These are phyloP conservation scores for Penicillium sp. DNA, from an alignment of 2,329 filamentous ascomycete genomes.

Conservation along the genomic window DNA sequence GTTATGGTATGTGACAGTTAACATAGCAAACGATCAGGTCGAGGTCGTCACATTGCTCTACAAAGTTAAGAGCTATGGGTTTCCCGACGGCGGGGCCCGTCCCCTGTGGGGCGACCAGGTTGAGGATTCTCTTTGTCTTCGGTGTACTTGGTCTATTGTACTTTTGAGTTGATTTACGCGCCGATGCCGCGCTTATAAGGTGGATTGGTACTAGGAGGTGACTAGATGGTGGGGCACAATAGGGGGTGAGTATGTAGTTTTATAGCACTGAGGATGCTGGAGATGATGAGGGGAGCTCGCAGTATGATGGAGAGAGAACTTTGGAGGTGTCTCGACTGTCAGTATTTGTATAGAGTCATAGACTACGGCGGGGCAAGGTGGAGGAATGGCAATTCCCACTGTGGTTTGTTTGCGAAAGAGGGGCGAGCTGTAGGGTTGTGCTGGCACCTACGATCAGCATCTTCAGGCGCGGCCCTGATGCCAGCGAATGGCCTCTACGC, in stretches of 20 bases:
- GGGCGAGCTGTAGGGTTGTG: slow-evolving; percentile 1
- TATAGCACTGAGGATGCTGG: not conserved
- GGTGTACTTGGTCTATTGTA: not conserved
- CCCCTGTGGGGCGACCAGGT: not conserved
- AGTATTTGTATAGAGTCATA: no score
- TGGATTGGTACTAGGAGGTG: not conserved
- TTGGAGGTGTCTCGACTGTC: not conserved
- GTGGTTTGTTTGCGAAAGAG: not conserved
- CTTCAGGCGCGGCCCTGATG: not conserved
- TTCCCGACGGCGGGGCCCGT: not conserved
- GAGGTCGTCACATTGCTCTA: not conserved
- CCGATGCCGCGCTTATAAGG: not conserved
- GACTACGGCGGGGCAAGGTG: not conserved
- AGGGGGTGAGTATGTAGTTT: not conserved
- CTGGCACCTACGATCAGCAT: slow-evolving; percentile 1
- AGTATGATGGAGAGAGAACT: not conserved
- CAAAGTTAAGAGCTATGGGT: not conserved
- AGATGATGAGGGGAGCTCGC: not conserved
- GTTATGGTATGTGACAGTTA: not conserved
- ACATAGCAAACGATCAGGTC: not conserved
- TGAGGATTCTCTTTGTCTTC: not conserved
- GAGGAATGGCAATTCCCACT: not conserved
- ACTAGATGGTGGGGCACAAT: not conserved
- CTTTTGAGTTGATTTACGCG: not conserved
- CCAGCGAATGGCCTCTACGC: not conserved